Conservation (phyloP, 305 asterid genomes). For the Andrographis paniculata region DNA sequence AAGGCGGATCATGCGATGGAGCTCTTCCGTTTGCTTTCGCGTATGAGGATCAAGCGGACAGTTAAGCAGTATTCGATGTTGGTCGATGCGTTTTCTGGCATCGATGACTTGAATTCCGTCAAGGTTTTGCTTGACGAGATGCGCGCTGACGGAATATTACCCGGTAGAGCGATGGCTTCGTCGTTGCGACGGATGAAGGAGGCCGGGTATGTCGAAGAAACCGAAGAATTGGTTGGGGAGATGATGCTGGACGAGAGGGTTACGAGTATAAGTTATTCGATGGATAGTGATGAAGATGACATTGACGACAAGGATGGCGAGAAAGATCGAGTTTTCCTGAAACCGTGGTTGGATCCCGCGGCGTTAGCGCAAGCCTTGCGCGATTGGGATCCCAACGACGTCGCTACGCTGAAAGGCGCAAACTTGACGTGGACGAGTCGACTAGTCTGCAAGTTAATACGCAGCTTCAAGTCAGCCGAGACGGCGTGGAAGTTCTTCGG, state of each 20-base stretch:
- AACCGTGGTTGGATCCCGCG: slow-evolving; percentile 89
- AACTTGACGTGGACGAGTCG: slow-evolving; percentile 74
- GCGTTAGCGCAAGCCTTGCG: slow-evolving; percentile 72
- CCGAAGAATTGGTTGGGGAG: slow-evolving; percentile 42
- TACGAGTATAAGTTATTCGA: slow-evolving; percentile 39
- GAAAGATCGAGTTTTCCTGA: slow-evolving; percentile 43
- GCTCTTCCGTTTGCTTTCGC: slow-evolving; percentile 53
- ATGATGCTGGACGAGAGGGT: slow-evolving; percentile 76
- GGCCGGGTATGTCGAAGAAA: slow-evolving; percentile 53
- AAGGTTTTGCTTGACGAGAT: slow-evolving; percentile 67
- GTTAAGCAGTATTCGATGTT: slow-evolving; percentile 57
- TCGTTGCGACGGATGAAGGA: slow-evolving; percentile 59
- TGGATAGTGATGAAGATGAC: slow-evolving; percentile 38
- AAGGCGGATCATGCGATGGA: slow-evolving; percentile 57
- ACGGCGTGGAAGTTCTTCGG: slow-evolving; percentile 81
- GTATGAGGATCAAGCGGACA: slow-evolving; percentile 68
- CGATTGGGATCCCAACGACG: slow-evolving; percentile 66
- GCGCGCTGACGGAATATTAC: slow-evolving; percentile 77
- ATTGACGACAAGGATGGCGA: slow-evolving; percentile 44
- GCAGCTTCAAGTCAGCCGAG: slow-evolving; percentile 64
- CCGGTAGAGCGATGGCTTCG: slow-evolving; percentile 61
- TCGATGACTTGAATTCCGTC: slow-evolving; percentile 38
- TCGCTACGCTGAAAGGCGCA: slow-evolving; percentile 53
- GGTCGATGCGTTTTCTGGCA: slow-evolving; percentile 50
- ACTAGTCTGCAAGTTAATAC: slow-evolving; percentile 71